Base-by-base conservation (phyloP, 768 basidiomycete genomes). In the Termitomyces sp. region DNA sequence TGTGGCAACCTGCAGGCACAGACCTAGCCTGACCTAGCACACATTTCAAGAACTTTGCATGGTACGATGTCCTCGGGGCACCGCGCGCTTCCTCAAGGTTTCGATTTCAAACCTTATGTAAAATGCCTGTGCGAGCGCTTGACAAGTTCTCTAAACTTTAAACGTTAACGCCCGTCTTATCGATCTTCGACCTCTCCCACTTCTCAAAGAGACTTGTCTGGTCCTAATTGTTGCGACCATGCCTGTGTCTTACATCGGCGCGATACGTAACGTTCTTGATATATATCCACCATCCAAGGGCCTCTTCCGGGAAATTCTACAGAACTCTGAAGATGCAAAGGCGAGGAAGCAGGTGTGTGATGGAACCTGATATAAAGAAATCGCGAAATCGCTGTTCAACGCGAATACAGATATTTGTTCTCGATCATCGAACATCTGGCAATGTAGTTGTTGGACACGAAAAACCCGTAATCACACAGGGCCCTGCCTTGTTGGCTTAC, bases 321-420 rank as follows among this genome's bases (percentile, higher is more conserved):
- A 78, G 62, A 82, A 82, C 51, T 76, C 79, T 0, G 78, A 81
- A 42, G 80, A 82, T 60, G 78, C 79, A 0, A 64, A 68, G n/a
- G 80, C 78, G 11, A 65, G 63, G 0, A 66, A 69, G 27, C 78
- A 79, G 69, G 79, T 76, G 15, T 6, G 71, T 27, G 5, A 13
- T 1, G n/a, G n/a, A n/a, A n/a, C 53, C 47, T 29, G 15, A 5
- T 18, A n/a, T n/a, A n/a, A n/a, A n/a, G n/a, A n/a, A n/a, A n/a
- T 40, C 7, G 16, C 10, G 20, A 40, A n/a, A 18, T 47, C 13
- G 9, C 39, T 42, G 27, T 43, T 27, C 42, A 43, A 35, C 33
- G 3, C n/a, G 5, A 29, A 10, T 10, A 1, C 20, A 81, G 76
- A 61, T 71, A 0, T 77, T 81, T 54, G 63, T 78, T 3, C 64